Base-by-base conservation (phyloP, 192 early-diverging fungal genomes). In the Gamsiella multidivaricata region DNA sequence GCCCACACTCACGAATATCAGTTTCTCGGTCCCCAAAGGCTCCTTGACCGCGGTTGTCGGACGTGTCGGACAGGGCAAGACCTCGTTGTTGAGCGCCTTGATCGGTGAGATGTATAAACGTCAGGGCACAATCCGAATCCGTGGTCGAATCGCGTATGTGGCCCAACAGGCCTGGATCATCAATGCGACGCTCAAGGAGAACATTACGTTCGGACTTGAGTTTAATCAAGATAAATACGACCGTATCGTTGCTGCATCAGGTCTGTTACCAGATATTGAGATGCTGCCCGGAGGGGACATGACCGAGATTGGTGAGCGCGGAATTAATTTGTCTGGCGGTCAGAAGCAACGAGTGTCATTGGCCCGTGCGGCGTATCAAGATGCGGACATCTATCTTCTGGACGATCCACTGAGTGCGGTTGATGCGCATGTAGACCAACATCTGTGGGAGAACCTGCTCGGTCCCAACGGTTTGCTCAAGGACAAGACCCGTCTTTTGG, bases 261-360 rank as follows among this genome's bases (percentile, higher is more conserved):
- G 91, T 20, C 80, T 99, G 28, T 84, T 84, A 23, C 85, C 85
- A 14, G 97, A 99, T 85, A 80, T 99, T 18, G 89, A 88, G 3
- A 92, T 94, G 18, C 80, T 98, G 31, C 82, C 91, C 14, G 93
- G 86, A 18, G 96, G 96, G 5, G 97, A 99, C 81, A 69, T 87
- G 81, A 95, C 94, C 12, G 96, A 98, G 67, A 94, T 96, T 79
- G 94, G 95, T 43, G 94, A 96, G 76, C 87, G 88, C 61, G 96
- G 96, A 32, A 91, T 96, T 67, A 96, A 93, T 46, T 81, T 98
- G 23, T 94, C 92, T 23, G 96, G 96, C 57, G 96, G 96, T 17
- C 96, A 98, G 60, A 96, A 94, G 66, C 89, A 90, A 23, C 88
- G 87, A 56, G 80, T 85, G 32, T 84, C 84, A 3, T 58, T 86